Evolutionary conservation across 192 early-diverging fungal species (phyloP), one percentile per base, ranked within the genome.

Genomic region (Umbelopsis isabellina): DNA sequence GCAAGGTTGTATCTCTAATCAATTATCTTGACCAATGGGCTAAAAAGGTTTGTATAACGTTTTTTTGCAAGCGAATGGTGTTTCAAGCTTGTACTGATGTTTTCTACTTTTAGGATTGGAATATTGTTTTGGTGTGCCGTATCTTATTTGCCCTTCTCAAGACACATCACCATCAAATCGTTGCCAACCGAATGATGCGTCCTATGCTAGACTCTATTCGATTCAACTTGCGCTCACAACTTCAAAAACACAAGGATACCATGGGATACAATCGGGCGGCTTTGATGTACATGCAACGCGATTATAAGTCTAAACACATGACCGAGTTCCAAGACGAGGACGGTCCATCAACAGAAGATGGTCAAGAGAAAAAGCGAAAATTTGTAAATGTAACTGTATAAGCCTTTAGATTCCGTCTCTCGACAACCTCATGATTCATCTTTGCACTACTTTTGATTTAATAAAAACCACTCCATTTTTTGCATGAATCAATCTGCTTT

Each of bases 241-340:
- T 97, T 16, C 79, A 88, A 45, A 75, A 78, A n/a, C 89, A 96
- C 68, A 87, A 92, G 35, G 93, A 97, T 70, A 74, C 85, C 50
- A 85, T 97, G 68, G 97, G 97, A 48, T 97, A 90, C 76, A 99
- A 97, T 68, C 68, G 94, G 37, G 95, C 94, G 10, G 95, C 91
- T 1, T 81, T 99, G 20, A 79, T 83, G 65, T 90, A 88, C 66
- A 84, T 96, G 64, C 85, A 83, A 67, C 78, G 91, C 16, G 93
- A 95, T 51, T 93, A 89, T 85, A 90, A 94, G 67, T 86, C 84
- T 52, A 87, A 82, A 64, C 88, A 86, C 27, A 89, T 88, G 9
- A 80, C 90, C 13, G 85, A 91, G 44, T 94, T 92, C 80, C 87
- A 91, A 80, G 91, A 89, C 37, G 91, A 92, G 37, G 79, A 79